Base-by-base conservation (phyloP, 305 asterid species). In the Ajuga reptans region DNA sequence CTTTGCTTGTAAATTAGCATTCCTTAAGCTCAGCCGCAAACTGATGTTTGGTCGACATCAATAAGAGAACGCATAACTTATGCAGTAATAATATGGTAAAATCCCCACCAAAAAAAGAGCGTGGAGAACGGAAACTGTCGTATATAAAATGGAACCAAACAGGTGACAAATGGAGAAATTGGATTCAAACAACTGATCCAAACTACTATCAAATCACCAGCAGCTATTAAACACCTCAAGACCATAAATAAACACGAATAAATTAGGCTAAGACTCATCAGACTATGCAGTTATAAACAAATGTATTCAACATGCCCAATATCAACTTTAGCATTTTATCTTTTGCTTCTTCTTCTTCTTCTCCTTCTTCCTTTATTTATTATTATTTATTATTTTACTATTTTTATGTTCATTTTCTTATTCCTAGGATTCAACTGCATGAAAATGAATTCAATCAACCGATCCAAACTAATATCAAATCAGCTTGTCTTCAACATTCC, bases 1-100 rank as follows among this genome's bases (percentile, higher is more conserved):
- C 86, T 87, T 93, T n/a, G 97, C 97, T 90, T 87, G 91, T 80
- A 93, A 72, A 82, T 90, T 87, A 18, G 96, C 96, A 29, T 84
- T 83, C 84, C 99, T 87, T 71, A 90, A 72, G 74, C 82, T 83
- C 72, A 49, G 16, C 74, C 90, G 75, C 94, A 85, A 75, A 76
- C 98, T 92, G 66, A 64, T 80, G 60, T 46, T 69, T 10, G 52
- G 71, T 50, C 50, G 15, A 64, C 49, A 66, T 27, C 47, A 3
- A 34, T 58, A 33, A 5, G 60, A 57, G 15, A 50, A 72, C 29
- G 58, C 71, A 47, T 27, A 46, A 56, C 16, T 6, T 5, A 36
- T 36, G 61, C 73, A 47, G 50, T 21, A 43, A 67, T 15, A 49
- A 64, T 11, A 16, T 12, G 0, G 14, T 9, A 56, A 9, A 15